Evolutionary conservation across 208 protist species (phyloP).

Genomic region (Crithidia sp.): DNA sequence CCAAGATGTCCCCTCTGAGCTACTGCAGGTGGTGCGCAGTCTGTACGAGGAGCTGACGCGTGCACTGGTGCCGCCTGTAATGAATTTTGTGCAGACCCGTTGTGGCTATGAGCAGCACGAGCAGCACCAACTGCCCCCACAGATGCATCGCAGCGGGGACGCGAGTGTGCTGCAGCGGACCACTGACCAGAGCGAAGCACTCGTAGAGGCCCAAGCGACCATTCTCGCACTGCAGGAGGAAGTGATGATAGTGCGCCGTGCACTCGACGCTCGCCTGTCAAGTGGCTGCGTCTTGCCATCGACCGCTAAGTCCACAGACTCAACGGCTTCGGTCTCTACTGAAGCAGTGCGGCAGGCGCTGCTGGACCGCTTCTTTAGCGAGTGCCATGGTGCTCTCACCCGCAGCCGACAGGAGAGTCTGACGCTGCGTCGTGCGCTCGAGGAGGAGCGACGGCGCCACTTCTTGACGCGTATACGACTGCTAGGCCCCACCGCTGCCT

Average conservation of each 20-base stretch:
- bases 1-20: slow-evolving; percentile 18
- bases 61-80: slow-evolving; percentile 15
- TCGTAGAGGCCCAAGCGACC: slow-evolving; percentile 12
- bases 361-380: slow-evolving; percentile 33
- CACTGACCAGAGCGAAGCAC: neutral
- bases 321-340: neutral
- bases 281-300: neutral
- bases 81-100: slow-evolving; percentile 12
- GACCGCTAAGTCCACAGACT: neutral
- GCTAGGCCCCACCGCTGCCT: slow-evolving; percentile 28
- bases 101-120: neutral
- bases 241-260: slow-evolving; percentile 16
- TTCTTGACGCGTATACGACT: slow-evolving; percentile 47
- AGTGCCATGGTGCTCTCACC: slow-evolving; percentile 38
- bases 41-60: slow-evolving; percentile 22
- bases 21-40: slow-evolving; percentile 9
- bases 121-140: neutral
- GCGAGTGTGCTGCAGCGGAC: no score
- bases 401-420: slow-evolving; percentile 34
- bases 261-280: neutral
- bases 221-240: slow-evolving; percentile 27
- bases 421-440: slow-evolving; percentile 30
- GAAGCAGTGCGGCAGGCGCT: slow-evolving; percentile 24
- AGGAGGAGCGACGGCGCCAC: slow-evolving; percentile 43
- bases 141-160: no score